phyloP scores from a whole-genome alignment of 306 rosid species.

The Corylus heterophylla region DNA sequence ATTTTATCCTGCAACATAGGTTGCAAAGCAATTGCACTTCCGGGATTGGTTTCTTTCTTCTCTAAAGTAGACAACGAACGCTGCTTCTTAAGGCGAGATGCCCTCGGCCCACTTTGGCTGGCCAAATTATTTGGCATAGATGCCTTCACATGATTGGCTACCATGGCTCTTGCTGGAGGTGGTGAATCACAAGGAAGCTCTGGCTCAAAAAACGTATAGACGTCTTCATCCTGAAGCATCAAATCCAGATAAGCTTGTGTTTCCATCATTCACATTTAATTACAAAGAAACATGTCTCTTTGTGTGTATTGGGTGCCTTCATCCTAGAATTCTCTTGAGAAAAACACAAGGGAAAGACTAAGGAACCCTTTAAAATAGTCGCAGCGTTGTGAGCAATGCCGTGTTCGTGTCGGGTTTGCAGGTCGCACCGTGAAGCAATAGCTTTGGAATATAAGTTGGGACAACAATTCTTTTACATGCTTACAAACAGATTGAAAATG shows the following conservation, averaged over 20 bases:
- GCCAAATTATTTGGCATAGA: conserved; percentile 44
- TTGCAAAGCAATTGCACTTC: conserved; percentile 37
- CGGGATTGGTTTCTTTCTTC: conserved; percentile 40
- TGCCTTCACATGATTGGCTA: conserved; percentile 36
- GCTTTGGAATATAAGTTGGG: neutral
- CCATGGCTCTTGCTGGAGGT: conserved; percentile 37
- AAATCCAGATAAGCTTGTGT: conserved; percentile 7
- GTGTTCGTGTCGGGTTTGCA: too few species aligned
- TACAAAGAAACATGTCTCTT: neutral
- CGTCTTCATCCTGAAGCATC: conserved; percentile 79
- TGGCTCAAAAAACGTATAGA: conserved; percentile 84
- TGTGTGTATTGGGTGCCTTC: neutral
- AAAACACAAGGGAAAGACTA: too few species aligned
- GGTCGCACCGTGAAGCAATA: neutral
- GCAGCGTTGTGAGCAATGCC: too few species aligned
- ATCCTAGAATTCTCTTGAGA: neutral
- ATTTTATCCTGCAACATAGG: conserved; percentile 45
- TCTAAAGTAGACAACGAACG: conserved; percentile 66
- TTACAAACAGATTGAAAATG: neutral
- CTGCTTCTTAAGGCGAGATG: conserved; percentile 67
- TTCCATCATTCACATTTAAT: conserved; percentile 1
- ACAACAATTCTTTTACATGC: neutral
- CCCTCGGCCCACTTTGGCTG: conserved; percentile 42
- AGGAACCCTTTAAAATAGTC: too few species aligned
- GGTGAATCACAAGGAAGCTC: conserved; percentile 72